A percentile compares a stretch with the other conserved stretches of the same genome.
Conservation (phyloP, 768 basidiomycete species). For the Filobasidium floriforme region DNA sequence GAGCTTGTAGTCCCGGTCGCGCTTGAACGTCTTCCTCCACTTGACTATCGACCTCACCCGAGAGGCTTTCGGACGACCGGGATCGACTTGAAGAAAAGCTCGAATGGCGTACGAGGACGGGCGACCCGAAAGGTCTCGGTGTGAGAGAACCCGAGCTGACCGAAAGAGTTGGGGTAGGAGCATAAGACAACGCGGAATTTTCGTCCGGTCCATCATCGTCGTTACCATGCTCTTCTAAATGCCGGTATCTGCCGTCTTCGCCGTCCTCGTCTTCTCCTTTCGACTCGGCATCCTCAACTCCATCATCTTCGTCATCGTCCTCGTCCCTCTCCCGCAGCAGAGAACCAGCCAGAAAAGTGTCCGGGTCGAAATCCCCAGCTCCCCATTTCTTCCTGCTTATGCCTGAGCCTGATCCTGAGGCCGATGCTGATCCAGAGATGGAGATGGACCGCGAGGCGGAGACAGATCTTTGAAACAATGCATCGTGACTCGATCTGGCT, state of each 20-base stretch:
- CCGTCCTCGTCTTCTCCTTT: conserved; percentile 18
- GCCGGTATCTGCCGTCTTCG: conserved; percentile 12
- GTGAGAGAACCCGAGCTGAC: conserved; percentile 14
- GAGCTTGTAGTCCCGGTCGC: too few species aligned
- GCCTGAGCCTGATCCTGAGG: too few species aligned
- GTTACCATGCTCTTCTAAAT: conserved; percentile 1
- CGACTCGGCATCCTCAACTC: conserved; percentile 10
- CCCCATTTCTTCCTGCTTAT: too few species aligned
- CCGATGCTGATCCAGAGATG: too few species aligned
- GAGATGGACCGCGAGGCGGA: too few species aligned
- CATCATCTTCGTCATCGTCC: conserved; percentile 15
- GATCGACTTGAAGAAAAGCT: background rate
- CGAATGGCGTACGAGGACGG: conserved; percentile 3
- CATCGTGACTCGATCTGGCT: too few species aligned
- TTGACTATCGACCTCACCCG: too few species aligned
- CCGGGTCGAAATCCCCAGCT: conserved; percentile 32
- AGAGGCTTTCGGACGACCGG: background rate
- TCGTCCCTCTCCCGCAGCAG: conserved; percentile 19
- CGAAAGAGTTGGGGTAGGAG: conserved; percentile 12
- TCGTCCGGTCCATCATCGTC: background rate
- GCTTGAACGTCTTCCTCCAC: too few species aligned
- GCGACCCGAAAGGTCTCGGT: conserved; percentile 9
- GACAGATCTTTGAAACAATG: too few species aligned
- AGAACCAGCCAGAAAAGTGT: conserved; percentile 36
- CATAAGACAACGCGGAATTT: background rate